These are phyloP conservation scores for Cylindrotheca fusiformis DNA, from an alignment of 108 stramenopile genomes.

Conservation along the genomic window DNA sequence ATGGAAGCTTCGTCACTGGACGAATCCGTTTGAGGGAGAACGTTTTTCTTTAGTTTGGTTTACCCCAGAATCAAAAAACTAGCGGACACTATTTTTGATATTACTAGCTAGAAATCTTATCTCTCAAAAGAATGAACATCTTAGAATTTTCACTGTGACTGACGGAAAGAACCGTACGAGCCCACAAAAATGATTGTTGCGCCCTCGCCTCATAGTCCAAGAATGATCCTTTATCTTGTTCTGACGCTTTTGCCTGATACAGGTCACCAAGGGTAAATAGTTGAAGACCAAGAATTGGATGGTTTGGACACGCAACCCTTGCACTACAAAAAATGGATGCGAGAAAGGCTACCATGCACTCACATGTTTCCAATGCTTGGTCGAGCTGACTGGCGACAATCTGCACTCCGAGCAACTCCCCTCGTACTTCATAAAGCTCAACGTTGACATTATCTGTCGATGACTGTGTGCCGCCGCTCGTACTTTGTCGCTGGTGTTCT, in stretches of 20 bases:
- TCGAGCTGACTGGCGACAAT: constrained; percentile 18
- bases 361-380: constrained; percentile 21
- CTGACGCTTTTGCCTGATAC: constrained; percentile 16
- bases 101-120: constrained; percentile 19
- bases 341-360: constrained; percentile 46
- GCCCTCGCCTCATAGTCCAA: constrained; percentile 3
- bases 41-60: constrained; percentile 92
- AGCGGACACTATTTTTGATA: neutral
- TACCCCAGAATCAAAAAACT: constrained; percentile 55
- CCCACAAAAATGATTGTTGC: constrained; percentile 16
- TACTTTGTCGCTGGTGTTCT: neutral
- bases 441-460: neutral
- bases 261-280: constrained; percentile 65
- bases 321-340: neutral
- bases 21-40: constrained; percentile 78
- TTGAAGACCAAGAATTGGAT: constrained; percentile 62
- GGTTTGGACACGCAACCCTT: constrained; percentile 20
- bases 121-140: constrained; percentile 15
- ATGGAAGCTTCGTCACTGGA: constrained; percentile 86
- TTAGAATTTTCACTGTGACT: constrained; percentile 19
- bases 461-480: neutral
- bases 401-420: constrained; percentile 18
- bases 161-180: constrained; percentile 3
- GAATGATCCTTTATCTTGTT: too few species aligned
- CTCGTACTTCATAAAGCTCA: constrained; percentile 21